Evolutionary conservation across 169 alveolate species (phyloP).

Genomic region (Cryptosporidium xiaoi): DNA sequence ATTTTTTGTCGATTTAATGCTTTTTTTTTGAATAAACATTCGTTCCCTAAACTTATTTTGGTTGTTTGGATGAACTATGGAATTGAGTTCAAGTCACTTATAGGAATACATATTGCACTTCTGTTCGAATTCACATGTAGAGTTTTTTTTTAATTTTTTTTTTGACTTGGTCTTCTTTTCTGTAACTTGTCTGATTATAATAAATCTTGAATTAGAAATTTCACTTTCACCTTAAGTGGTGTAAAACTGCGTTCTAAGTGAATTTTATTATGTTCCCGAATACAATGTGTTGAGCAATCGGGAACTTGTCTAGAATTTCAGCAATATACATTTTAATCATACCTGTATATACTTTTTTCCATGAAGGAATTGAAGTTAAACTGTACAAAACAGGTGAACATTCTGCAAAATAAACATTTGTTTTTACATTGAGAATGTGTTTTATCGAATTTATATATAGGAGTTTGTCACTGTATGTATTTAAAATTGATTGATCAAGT

Average conservation of each 20-base stretch:
- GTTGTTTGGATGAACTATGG: too few relatives aligned
- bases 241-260: background rate
- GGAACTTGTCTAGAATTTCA: constrained; percentile 90
- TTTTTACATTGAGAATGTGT: constrained; percentile 85
- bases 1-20: background rate
- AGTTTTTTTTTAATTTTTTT: too few relatives aligned
- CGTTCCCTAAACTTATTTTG: too few relatives aligned
- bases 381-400: constrained; percentile 93
- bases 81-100: background rate
- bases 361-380: constrained; percentile 76
- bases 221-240: too few relatives aligned
- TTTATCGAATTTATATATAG: constrained; percentile 89
- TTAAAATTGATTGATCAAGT: constrained; percentile 80
- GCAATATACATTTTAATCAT: constrained; percentile 92
- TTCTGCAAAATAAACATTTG: constrained; percentile 88
- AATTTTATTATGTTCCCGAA: constrained; percentile 88
- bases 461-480: constrained; percentile 81
- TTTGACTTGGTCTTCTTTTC: too few relatives aligned
- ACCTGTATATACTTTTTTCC: constrained; percentile 89
- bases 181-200: background rate
- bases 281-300: constrained; percentile 90
- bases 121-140: too few relatives aligned
- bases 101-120: too few relatives aligned
- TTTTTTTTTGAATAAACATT: background rate
- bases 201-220: too few relatives aligned